A percentile compares a stretch with the other conserved stretches of the same genome.
Conservation (phyloP, 768 basidiomycete genomes). For the Podaxis mareebaensis region DNA sequence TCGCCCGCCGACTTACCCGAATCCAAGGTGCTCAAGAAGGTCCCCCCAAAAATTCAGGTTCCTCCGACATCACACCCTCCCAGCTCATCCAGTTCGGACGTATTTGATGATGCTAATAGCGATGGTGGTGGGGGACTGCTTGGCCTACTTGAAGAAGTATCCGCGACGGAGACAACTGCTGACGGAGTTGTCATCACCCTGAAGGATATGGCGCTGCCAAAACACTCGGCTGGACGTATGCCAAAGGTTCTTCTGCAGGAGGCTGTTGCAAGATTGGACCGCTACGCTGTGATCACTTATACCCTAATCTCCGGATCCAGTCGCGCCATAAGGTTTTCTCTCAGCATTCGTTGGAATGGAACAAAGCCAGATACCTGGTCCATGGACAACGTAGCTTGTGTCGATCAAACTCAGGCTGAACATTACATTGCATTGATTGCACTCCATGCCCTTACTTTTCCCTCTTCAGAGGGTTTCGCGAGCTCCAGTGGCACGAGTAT, state of each 20-base stretch:
- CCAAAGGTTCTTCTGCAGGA: conserved; percentile 77
- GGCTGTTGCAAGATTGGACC: conserved; percentile 64
- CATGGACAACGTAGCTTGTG: conserved; percentile 87
- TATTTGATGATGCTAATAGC: conserved; percentile 54
- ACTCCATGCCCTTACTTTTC: conserved; percentile 75
- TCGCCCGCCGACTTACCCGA: not conserved
- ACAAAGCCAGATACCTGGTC: conserved; percentile 62
- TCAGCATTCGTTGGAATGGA: conserved; percentile 75
- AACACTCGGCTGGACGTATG: conserved; percentile 79
- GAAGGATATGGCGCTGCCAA: conserved; percentile 79
- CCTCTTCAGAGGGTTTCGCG: conserved; percentile 62
- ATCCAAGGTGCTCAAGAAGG: not conserved
- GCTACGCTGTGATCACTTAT: conserved; percentile 76
- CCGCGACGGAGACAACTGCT: conserved; percentile 54
- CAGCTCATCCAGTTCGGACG: conserved; percentile 30
- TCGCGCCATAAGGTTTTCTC: conserved; percentile 70
- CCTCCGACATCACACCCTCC: not conserved
- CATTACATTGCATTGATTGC: conserved; percentile 89
- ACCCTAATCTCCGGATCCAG: conserved; percentile 64
- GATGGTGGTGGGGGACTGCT: conserved; percentile 64
- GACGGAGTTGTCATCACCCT: conserved; percentile 54
- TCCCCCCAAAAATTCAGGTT: not conserved
- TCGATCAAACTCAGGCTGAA: conserved; percentile 77
- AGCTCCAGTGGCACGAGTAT: conserved; percentile 44
- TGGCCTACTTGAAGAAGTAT: conserved; percentile 68